Evolutionary conservation across 257 asterid genomes (phyloP), one percentile per base, ranked within the genome.

Genomic region (Fraxinus pennsylvanica): DNA sequence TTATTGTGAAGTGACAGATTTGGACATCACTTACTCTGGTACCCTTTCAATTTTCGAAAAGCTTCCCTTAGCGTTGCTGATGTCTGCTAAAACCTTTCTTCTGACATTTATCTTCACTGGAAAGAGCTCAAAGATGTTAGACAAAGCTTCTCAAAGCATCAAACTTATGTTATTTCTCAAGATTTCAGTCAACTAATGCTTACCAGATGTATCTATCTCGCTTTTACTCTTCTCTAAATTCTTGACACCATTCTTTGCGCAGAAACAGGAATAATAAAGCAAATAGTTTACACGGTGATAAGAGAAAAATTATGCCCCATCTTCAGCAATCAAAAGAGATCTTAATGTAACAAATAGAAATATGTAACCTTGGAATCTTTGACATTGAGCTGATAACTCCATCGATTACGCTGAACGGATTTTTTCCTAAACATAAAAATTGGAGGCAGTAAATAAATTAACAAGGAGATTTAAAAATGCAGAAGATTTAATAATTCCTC

Each of bases 11-110:
- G 22, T 30, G 75, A 73, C 45, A 38, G 54, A 27, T 43, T 54
- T 76, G 30, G 52, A 50, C 33, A 79, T 78, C 71, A 87, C 98
- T 86, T 83, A 91, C 99, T 77, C 75, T 61, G 70, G 73, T 83
- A 80, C 82, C 76, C 74, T 81, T 68, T 80, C 90, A 70, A 83
- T 74, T 75, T 86, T 87, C 67, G 87, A 76, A 83, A 82, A 71
- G 78, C 81, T 86, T 74, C 81, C 75, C 85, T 79, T 89, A 80
- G 84, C 84, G 86, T 94, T 94, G 84, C 97, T 89, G 77, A 94
- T 89, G 85, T 94, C 99, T 72, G 88, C 90, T 89, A 92, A 77
- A 81, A 83, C 93, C 83, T 88, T 91, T 82, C 96, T 87, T 84
- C 89, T 90, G 81, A 79, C 88, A 79, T 78, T 86, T 76, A 77